A percentile compares a stretch with the other conserved stretches of the same genome.
These are phyloP conservation scores for Podaxis sp. DNA, from an alignment of 768 basidiomycete genomes.

Conservation along the genomic window DNA sequence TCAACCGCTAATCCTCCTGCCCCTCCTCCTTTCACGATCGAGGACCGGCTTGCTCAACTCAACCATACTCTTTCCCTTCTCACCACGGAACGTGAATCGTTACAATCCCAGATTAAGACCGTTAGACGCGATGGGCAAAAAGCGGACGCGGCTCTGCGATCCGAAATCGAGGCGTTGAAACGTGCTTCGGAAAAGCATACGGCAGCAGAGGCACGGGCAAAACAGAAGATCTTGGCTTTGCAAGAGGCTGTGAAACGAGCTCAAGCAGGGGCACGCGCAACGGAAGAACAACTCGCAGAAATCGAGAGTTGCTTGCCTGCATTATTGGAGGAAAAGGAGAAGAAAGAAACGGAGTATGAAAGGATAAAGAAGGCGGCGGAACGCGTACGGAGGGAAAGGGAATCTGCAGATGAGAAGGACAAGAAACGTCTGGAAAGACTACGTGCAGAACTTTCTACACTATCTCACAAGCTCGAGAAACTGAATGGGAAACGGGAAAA, in stretches of 20 bases:
- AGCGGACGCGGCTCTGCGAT: constrained; percentile 72
- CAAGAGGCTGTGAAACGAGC: constrained; percentile 87
- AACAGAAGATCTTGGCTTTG: constrained; percentile 81
- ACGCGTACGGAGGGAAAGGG: constrained; percentile 33
- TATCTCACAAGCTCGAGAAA: constrained; percentile 64
- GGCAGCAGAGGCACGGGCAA: constrained; percentile 70
- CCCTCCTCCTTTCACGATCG: constrained; percentile 44
- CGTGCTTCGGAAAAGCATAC: constrained; percentile 78
- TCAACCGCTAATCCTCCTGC: constrained; percentile 12
- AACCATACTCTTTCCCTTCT: constrained; percentile 62
- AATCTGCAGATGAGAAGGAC: constrained; percentile 37
- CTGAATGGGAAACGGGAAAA: constrained; percentile 62
- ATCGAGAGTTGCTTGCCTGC: constrained; percentile 42
- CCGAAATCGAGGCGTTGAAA: constrained; percentile 82
- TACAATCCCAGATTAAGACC: constrained; percentile 68
- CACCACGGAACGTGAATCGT: constrained; percentile 60
- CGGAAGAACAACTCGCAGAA: constrained; percentile 39
- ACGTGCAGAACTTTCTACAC: constrained; percentile 50
- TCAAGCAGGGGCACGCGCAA: constrained; percentile 47
- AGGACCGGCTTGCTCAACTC: constrained; percentile 65
- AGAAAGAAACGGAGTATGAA: constrained; percentile 38
- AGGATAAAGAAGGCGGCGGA: constrained; percentile 48
- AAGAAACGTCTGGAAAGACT: constrained; percentile 51
- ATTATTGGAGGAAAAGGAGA: constrained; percentile 30
- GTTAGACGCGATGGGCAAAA: constrained; percentile 81